Percentiles rank a stretch among this genome's conserved stretches.
Evolutionary conservation across 352 stramenopile genomes (phyloP).

Genomic region (Thalassiosira ordinaria): DNA sequence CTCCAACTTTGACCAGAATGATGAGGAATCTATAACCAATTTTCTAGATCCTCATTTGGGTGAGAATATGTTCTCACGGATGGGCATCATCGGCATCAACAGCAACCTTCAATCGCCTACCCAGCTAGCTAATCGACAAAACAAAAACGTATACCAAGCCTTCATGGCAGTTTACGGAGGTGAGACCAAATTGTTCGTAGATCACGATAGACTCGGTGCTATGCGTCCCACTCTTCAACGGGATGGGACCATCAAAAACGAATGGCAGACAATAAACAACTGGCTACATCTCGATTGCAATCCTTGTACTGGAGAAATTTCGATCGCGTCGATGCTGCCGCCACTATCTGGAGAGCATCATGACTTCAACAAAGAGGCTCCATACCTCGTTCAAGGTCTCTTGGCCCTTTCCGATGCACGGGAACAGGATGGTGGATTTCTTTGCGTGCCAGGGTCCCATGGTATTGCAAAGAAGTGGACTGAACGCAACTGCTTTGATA

Average conservation of each 20-base stretch:
- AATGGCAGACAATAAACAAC: neutral
- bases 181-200: neutral
- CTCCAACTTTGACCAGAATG: neutral
- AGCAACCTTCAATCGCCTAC: neutral
- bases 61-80: neutral
- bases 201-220: neutral
- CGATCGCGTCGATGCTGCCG: neutral
- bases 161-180: neutral
- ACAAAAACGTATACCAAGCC: neutral
- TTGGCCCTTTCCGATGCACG: neutral
- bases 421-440: neutral
- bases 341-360: neutral
- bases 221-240: neutral
- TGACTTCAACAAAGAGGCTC: neutral
- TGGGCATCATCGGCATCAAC: neutral
- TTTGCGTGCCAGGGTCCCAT: neutral
- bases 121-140: neutral
- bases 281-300: slow-evolving; percentile 1
- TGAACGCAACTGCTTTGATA: neutral
- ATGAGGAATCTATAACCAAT: neutral
- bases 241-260: neutral
- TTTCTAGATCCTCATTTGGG: neutral
- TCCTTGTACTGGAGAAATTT: neutral
- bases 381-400: neutral
- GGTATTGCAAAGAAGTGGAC: neutral